These are phyloP conservation scores for Botrytis sinoallii DNA, from an alignment of 2,329 filamentous ascomycete genomes.

Conservation along the genomic window DNA sequence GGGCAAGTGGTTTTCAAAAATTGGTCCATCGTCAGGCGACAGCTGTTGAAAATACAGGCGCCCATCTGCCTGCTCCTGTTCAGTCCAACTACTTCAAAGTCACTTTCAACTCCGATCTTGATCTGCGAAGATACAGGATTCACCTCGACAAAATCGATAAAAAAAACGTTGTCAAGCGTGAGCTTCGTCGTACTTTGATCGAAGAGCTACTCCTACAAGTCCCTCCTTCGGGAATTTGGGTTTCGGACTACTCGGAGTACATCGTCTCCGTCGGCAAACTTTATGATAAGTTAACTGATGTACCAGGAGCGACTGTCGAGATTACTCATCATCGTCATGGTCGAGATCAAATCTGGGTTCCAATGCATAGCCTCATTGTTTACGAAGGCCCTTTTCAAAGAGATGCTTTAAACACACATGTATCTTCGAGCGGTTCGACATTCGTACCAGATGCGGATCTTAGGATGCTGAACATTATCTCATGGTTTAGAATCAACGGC, in stretches of 20 bases:
- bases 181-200: background rate
- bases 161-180: background rate
- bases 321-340: background rate
- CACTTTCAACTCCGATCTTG: background rate
- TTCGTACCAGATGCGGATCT: background rate
- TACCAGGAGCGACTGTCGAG: background rate
- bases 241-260: conserved; percentile 15
- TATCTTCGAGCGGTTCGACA: background rate
- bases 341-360: background rate
- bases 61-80: background rate
- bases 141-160: background rate
- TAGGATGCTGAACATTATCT: conserved; percentile 21
- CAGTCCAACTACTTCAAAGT: conserved; percentile 36
- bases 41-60: background rate
- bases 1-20: background rate
- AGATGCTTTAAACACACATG: background rate
- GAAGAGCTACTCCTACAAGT: background rate
- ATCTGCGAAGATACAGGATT: conserved; percentile 2
- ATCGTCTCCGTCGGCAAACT: conserved; percentile 17
- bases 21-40: background rate
- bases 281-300: background rate
- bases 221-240: background rate
- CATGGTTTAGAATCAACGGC: conserved; percentile 20
- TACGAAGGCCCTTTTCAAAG: background rate
- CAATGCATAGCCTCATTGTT: background rate